Base-by-base conservation (phyloP, 2,329 filamentous ascomycete genomes). In the Calonectria pseudoreteaudii region DNA sequence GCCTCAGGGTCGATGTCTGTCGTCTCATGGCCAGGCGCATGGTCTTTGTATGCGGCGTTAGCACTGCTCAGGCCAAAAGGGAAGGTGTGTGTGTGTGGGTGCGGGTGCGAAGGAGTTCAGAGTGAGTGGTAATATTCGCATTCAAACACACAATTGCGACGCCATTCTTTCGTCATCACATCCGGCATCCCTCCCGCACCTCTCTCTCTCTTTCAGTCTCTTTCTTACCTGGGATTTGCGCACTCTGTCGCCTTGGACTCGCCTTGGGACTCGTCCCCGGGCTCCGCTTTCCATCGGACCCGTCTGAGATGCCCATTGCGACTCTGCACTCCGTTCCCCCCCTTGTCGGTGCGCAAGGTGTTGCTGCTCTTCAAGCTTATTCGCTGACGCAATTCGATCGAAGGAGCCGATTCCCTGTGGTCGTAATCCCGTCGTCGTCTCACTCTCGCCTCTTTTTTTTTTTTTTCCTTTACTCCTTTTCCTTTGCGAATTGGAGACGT, bases 221-320 rank as follows among this genome's bases (percentile, higher is more conserved):
- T 2, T 44, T 31, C 68, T 66, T 47, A 64, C 70, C 70, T 64
- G 30, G 31, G 31, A 52, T 47, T 47, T 53, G 66, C 18, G 60
- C n/a, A 20, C 52, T 52, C 49, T 50, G 49, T 6, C 60, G 26
- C 26, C 34, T 31, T 9, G 71, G 47, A 23, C 71, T 73, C 26
- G 38, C 38, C 66, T 73, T 73, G 23, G 71, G 71, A 58, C 72
- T 71, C 23, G 11, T 28, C 52, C 52, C 44, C n/a, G 68, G 62
- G 38, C 30, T 71, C 36, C 44, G 68, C 62, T 62, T 71, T 36
- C 68, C 68, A 34, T 56, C 67, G 11, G 64, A 62, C 18, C 47
- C 65, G 66, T 69, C 58, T n/a, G 53, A 67, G 28, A 23, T 66
- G 34, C 72, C 72, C 72, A 74, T 74, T 34, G 23, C 23, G 26